Conservation (phyloP, 2,329 filamentous ascomycete genomes). For the Hortaea sp. region DNA sequence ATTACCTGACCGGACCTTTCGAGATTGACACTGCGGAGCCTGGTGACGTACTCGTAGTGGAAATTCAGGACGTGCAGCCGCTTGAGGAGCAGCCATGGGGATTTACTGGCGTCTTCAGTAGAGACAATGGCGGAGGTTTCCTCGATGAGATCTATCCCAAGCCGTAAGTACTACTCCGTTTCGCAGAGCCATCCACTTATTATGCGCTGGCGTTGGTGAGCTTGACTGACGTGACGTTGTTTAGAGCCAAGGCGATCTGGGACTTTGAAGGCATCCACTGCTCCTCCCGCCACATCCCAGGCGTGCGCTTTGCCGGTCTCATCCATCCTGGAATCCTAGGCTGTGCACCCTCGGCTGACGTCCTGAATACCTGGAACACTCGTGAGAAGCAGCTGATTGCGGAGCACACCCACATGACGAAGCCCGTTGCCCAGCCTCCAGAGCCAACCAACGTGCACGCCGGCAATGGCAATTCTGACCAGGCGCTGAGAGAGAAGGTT, state of each 20-base stretch:
- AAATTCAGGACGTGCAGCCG: constrained; percentile 89
- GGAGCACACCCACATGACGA: constrained; percentile 52
- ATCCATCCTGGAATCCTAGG: constrained; percentile 90
- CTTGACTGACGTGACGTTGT: not conserved
- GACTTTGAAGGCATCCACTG: constrained; percentile 72
- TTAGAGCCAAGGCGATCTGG: constrained; percentile 64
- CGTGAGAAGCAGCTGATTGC: constrained; percentile 73
- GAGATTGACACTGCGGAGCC: constrained; percentile 76
- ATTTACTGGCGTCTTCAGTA: constrained; percentile 74
- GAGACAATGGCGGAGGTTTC: constrained; percentile 77
- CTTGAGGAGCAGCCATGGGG: constrained; percentile 81
- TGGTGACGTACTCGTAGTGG: constrained; percentile 74
- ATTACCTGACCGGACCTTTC: constrained; percentile 85
- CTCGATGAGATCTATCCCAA: constrained; percentile 79
- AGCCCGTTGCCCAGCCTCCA: constrained; percentile 69
- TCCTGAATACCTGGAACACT: constrained; percentile 73
- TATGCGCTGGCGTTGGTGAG: not conserved
- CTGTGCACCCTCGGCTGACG: constrained; percentile 69
- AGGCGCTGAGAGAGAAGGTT: constrained; percentile 51
- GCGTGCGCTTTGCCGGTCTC: constrained; percentile 72
- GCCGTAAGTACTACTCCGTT: constrained; percentile 43
- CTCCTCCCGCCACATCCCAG: constrained; percentile 75
- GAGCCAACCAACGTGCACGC: constrained; percentile 63
- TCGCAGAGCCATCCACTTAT: not conserved
- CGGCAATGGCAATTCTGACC: constrained; percentile 46